Base-by-base conservation (phyloP, 768 basidiomycete species). In the Chalciporus chontae region DNA sequence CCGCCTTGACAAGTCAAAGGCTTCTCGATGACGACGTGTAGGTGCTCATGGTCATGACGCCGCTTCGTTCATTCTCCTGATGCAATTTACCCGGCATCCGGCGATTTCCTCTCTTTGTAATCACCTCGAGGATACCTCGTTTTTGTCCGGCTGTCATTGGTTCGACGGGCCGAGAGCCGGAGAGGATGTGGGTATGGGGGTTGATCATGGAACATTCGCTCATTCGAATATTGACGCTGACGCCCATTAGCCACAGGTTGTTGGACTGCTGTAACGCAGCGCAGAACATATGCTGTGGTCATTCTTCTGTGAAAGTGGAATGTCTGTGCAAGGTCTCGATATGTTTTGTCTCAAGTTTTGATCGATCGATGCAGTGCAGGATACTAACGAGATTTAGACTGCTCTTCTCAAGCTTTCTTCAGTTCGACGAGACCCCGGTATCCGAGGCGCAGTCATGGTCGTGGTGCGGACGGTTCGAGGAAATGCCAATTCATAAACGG, bases 41-140 rank as follows among this genome's bases (percentile, higher is more conserved):
- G 15, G 39, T 17, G n/a, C 27, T 31, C 50, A 37, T 50, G 43
- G 40, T 21, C 37, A 47, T 53, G 54, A 53, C 50, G 45, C 37
- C 15, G 43, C 46, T 27, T 52, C 21, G 13, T 21, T 47, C 46
- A 44, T 49, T 48, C 49, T 38, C 47, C 38, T 50, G 45, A 54
- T 31, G 49, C 57, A 41, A 53, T 48, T 32, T 14, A 17, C 14
- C 26, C 54, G 54, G 52, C 40, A 32, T n/a, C 21, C 44, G 44
- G 43, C 15, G 49, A 54, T 48, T 34, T n/a, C 32, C 50, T 29
- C 47, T 59, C 17, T 43, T 40, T 64, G 54, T 66, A 64, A 66
- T 66, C 62, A 66, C 61, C 63, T 66, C 54, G 59, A 56, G 64
- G 61, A 54, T 5, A 14, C 57, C 59, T 59, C 64, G 46, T 65